phyloP scores from a whole-genome alignment of 1,284 basidiomycete genomes.

The Vanrija humicola region DNA sequence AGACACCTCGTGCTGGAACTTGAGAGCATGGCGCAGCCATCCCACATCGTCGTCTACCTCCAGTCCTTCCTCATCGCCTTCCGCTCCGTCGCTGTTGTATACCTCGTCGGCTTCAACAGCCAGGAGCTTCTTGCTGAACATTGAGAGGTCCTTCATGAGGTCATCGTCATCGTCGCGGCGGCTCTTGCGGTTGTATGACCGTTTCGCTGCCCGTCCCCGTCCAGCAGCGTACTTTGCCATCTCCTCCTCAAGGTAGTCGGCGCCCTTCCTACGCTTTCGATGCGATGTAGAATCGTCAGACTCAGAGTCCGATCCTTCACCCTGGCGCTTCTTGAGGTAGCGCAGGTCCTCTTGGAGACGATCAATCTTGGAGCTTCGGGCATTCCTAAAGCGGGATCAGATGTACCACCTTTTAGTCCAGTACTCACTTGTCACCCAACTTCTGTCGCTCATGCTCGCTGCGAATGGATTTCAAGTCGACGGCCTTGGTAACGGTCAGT shows the following conservation, averaged over 20 bases:
- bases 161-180: constrained; percentile 62
- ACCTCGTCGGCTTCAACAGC: background rate
- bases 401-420: background rate
- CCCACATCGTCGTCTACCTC: constrained; percentile 78
- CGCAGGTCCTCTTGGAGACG: constrained; percentile 84
- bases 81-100: constrained; percentile 15
- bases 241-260: constrained; percentile 72
- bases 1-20: constrained; percentile 71
- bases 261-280: constrained; percentile 49
- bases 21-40: constrained; percentile 70
- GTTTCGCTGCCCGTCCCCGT: constrained; percentile 61
- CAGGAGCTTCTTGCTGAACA: constrained; percentile 67
- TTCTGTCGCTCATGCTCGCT: constrained; percentile 68
- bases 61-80: constrained; percentile 45
- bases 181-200: constrained; percentile 49
- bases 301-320: constrained; percentile 40
- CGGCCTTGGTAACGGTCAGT: constrained; percentile 16
- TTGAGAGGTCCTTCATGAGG: constrained; percentile 64
- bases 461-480: constrained; percentile 65
- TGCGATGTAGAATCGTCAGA: constrained; percentile 31
- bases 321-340: constrained; percentile 55
- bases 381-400: background rate
- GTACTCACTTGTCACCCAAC: constrained; percentile 56
- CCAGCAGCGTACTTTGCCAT: constrained; percentile 70
- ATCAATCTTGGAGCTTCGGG: constrained; percentile 61